Evolutionary conservation across 2,329 filamentous ascomycete species (phyloP), one percentile per base, ranked within the genome.

Genomic region (Xylaria multiplex): DNA sequence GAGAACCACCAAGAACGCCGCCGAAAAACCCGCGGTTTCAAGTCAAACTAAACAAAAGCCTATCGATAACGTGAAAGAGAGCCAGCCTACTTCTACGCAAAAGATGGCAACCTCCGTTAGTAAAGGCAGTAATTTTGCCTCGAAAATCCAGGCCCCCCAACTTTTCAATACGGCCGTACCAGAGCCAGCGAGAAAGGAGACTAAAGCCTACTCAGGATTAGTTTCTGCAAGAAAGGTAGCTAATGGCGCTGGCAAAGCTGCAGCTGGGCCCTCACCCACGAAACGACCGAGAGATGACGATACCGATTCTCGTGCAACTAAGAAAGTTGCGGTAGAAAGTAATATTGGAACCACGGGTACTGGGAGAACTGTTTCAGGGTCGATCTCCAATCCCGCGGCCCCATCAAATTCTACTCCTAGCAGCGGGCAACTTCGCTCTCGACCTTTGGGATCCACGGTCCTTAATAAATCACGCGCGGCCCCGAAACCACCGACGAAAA

Each of bases 401-500:
- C 24, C 61, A 2, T 52, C 57, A 6, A 54, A 46, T 49, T n/a
- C 68, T n/a, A 49, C 70, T 3, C 63, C 71, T 13, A 63, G 70
- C 7, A 65, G 67, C 11, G 57, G 64, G 63, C 42, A 55, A 48
- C 3, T 37, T 27, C 71, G 74, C 32, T 46, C 71, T 48, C 65
- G 78, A 72, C 67, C 73, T 69, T 45, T 76, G 70, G 75, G 72
- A 66, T 69, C 78, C 63, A 65, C 74, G 70, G 74, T 88, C 6
- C 82, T 85, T 16, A 85, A 82, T 22, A 87, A 86, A 70, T 72
- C 80, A 1, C 81, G 85, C 32, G 77, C 81, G 0, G 71, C 79
- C 13, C 69, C 78, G 3, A 87, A 86, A 69, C 75, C 81, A 0
- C 69, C 73, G 1, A 58, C 76, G 1, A 86, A 83, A 66, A 81